Conservation (phyloP, 2,329 filamentous ascomycete genomes). For the Lecanicillium sp. region DNA sequence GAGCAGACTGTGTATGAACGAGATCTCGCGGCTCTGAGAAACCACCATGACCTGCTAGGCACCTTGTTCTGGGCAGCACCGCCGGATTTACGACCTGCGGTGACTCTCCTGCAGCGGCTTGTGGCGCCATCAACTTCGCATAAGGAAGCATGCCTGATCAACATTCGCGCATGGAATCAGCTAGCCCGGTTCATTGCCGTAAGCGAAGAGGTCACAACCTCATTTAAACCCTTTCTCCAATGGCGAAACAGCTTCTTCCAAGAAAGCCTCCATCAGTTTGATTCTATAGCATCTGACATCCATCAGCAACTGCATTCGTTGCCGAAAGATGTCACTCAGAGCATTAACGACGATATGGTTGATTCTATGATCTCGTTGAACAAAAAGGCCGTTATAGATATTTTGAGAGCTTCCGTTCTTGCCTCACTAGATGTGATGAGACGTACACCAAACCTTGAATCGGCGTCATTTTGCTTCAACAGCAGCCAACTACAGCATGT, state of each 20-base stretch:
- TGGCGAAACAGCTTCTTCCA: conserved; percentile 52
- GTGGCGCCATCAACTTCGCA: conserved; percentile 53
- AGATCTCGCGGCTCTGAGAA: conserved; percentile 55
- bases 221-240: conserved; percentile 35
- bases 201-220: conserved; percentile 33
- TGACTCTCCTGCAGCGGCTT: conserved; percentile 49
- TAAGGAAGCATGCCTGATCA: conserved; percentile 58
- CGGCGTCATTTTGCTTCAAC: conserved; percentile 41
- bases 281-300: conserved; percentile 46
- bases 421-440: conserved; percentile 44
- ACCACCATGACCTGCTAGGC: conserved; percentile 60
- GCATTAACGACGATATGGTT: conserved; percentile 35
- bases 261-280: conserved; percentile 48
- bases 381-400: conserved; percentile 43
- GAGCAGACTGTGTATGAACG: conserved; percentile 51
- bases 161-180: conserved; percentile 54
- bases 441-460: conserved; percentile 34
- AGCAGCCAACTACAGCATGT: conserved; percentile 41
- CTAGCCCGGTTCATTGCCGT: conserved; percentile 50
- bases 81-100: conserved; percentile 40
- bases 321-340: conserved; percentile 34
- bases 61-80: conserved; percentile 59
- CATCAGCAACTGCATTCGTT: conserved; percentile 45
- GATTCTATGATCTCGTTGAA: conserved; percentile 43
- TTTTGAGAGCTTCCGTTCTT: conserved; percentile 38